phyloP scores from a whole-genome alignment of 257 asterid species.

The Craterostigma plantagineum region DNA sequence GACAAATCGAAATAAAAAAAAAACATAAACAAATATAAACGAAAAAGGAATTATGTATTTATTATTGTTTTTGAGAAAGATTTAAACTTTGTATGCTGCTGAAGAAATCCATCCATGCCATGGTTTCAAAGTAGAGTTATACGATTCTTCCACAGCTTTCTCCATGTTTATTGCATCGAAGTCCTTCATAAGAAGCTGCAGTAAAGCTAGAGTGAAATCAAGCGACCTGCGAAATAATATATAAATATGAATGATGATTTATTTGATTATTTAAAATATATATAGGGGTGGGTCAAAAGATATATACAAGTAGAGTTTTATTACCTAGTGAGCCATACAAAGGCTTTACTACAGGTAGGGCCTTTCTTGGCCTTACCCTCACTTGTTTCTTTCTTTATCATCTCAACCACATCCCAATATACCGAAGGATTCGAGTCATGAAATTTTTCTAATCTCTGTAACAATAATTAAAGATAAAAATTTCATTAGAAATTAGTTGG shows the following conservation, averaged over 20 bases:
- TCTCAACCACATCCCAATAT: conserved; percentile 59
- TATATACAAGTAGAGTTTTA: background rate
- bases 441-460: conserved; percentile 58
- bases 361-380: conserved; percentile 48
- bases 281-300: background rate
- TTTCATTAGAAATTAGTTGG: background rate
- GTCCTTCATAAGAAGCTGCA: conserved; percentile 43
- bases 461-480: background rate
- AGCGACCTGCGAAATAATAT: conserved; percentile 52
- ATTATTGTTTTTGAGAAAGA: too few species aligned
- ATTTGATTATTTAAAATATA: background rate
- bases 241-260: background rate
- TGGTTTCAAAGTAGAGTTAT: conserved; percentile 49
- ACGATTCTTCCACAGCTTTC: conserved; percentile 64
- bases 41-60: background rate
- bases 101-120: conserved; percentile 98
- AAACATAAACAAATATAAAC: background rate
- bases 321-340: conserved; percentile 85
- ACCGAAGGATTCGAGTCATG: conserved; percentile 44
- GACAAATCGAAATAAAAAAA: background rate
- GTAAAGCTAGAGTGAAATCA: conserved; percentile 38
- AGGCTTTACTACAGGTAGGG: conserved; percentile 56
- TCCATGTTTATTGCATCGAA: conserved; percentile 36
- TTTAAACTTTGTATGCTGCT: conserved; percentile 48
- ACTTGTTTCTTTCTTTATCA: conserved; percentile 41